Conservation (phyloP, 2,329 filamentous ascomycete genomes). For the Xylaria sp. region DNA sequence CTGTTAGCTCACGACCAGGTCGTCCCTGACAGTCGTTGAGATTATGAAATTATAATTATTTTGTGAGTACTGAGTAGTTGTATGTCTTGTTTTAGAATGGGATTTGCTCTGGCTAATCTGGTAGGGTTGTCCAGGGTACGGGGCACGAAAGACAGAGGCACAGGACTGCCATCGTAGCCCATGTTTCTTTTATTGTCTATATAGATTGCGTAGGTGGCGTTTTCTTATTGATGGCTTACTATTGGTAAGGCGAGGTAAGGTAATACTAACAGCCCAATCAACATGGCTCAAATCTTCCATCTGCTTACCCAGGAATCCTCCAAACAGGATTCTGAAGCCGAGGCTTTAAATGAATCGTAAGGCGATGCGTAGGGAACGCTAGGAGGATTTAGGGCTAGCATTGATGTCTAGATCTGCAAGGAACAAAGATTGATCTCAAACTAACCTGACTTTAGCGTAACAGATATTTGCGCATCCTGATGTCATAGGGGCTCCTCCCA, state of each 20-base stretch:
- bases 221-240: neutral
- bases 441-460: neutral
- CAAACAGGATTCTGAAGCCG: neutral
- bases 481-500: slow-evolving; percentile 20
- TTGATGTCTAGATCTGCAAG: slow-evolving; percentile 7
- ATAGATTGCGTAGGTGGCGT: slow-evolving; percentile 17
- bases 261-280: neutral
- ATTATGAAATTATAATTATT: neutral
- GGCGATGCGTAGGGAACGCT: neutral
- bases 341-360: neutral
- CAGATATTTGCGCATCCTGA: slow-evolving; percentile 1
- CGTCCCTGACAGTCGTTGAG: no score
- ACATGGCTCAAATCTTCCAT: neutral
- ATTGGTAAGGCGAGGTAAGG: neutral
- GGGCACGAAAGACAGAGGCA: neutral
- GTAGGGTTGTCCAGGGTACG: neutral
- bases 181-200: neutral
- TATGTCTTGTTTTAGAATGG: neutral
- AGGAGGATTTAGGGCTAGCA: slow-evolving; percentile 12
- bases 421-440: slow-evolving; percentile 15
- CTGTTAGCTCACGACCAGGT: neutral
- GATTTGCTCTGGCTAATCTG: neutral
- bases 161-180: neutral
- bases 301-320: neutral
- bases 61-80: neutral